Base-by-base conservation (phyloP, 2,329 filamentous ascomycete species). In the Rachicladosporium sp. region DNA sequence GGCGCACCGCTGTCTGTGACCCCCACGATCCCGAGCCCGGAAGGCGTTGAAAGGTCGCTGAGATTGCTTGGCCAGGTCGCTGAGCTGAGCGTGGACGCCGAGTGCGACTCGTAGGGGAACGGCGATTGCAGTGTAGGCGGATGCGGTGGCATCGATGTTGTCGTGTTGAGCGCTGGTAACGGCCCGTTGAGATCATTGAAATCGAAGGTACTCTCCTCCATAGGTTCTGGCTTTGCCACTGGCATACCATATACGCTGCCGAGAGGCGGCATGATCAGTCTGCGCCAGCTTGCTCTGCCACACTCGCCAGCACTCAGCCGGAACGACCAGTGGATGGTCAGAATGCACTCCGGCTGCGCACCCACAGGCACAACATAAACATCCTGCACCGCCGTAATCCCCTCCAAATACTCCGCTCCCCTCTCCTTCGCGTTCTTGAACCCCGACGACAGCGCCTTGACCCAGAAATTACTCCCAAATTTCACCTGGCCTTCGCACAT, bases 401-500 rank as follows among this genome's bases (percentile, higher is more conserved):
- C 46, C 27, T 54, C 49, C 8, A 68, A 46, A 3, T 51, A 50
- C 3, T 51, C 46, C 2, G 52, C 46, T 1, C 65, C 59, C 7
- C 52, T 49, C 1, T 49, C 42, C 10, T 33, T 47, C 4, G 43
- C 41, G 21, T 45, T 43, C 33, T 38, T 44, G 11, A 47, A 36
- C 33, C 37, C 48, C 13, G 23, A 42, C 2, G 45, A 50, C 43
- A 67, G 55, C 29, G 54, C 55, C 9, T 49, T 50, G 1, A 60
- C 65, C 65, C 65, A 69, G 43, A 67, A 68, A 2, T 47, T 52
- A 35, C 62, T 65, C 2, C 63, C 62, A 37, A 69, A 68, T 49
- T 50, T 58, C 43, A 47, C 49, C 45, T 41, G 60, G 37, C 33
- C 52, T 33, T 41, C 55, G 46, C 40, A 41, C 43, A 35, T 53